Base-by-base conservation (phyloP, 768 basidiomycete species). In the Pleurotus djamor region DNA sequence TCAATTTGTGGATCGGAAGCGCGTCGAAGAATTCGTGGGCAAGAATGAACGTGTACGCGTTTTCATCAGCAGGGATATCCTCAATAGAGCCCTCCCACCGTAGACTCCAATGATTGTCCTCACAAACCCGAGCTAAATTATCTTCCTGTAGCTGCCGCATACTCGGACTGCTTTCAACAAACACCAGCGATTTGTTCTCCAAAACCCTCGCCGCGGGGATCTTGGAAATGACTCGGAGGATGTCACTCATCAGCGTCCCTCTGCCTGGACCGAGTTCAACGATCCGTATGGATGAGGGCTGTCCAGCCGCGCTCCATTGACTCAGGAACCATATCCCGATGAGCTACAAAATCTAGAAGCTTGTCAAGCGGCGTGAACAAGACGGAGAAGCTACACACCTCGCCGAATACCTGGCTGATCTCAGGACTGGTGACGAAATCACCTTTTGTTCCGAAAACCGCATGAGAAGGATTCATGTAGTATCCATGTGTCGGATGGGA, bases 21-120 rank as follows among this genome's bases (percentile, higher is more conserved):
- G 96, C 96, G 69, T 98, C 97, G 62, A 99, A 98, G 74, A 98
- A 96, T 68, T 98, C 97, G 71, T 99, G 96, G 0, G 97, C 97
- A 13, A 98, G 75, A 21, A 97, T 71, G 78, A 97, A 86, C 0
- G 94, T 95, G 71, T 87, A 98, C 52, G 71, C 69, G 8, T 76
- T 74, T 14, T 78, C 65, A 60, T 76, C 75, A 2, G 68, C 72
- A 0, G 80, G 72, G 0, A 99, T 73, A 14, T 93, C 86, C 41
- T 89, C 83, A 14, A 97, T 73, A 0, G 83, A 78, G 57, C 89
- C 82, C 64, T 90, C 83, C 94, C 95, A 98, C 1, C 79, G 66
- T 43, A 93, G 58, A 2, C 73, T 54, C 61, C 79, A 74, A 10
- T 74, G 72, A 5, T 65, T 63, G 58, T 70, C 68, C 9, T 70